These are phyloP conservation scores for Boletus patriciae DNA, from an alignment of 768 basidiomycete genomes.

Conservation along the genomic window DNA sequence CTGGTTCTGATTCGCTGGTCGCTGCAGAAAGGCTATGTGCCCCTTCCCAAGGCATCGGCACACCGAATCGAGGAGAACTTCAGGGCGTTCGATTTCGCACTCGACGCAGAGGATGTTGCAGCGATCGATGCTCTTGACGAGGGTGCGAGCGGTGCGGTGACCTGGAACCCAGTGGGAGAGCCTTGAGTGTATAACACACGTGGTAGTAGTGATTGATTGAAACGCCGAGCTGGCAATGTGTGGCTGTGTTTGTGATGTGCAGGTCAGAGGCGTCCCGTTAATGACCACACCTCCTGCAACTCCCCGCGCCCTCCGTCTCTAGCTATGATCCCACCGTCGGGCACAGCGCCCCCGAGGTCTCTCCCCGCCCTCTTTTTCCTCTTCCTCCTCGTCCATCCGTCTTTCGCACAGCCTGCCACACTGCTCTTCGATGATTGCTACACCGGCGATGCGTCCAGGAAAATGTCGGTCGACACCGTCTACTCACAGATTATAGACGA, in stretches of 20 bases:
- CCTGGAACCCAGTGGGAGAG: conserved; percentile 77
- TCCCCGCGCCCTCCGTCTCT: conserved; percentile 13
- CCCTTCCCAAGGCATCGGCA: conserved; percentile 76
- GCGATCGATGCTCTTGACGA: conserved; percentile 65
- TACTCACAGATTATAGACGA: conserved; percentile 67
- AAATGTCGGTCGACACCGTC: conserved; percentile 65
- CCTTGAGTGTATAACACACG: too few relatives aligned
- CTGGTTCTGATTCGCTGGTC: conserved; percentile 56
- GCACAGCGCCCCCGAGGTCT: background rate
- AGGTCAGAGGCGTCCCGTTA: conserved; percentile 7
- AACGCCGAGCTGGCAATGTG: conserved; percentile 4
- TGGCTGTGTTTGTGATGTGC: conserved; percentile 24
- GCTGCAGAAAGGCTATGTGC: conserved; percentile 54
- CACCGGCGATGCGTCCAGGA: conserved; percentile 49
- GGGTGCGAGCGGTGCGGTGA: conserved; percentile 67
- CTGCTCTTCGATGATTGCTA: conserved; percentile 73
- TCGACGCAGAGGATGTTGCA: conserved; percentile 61
- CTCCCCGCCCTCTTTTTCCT: conserved; percentile 11
- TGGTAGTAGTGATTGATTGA: too few relatives aligned
- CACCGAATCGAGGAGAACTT: conserved; percentile 71
- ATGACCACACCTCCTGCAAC: conserved; percentile 19
- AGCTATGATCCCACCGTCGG: conserved; percentile 28
- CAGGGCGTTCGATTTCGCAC: conserved; percentile 69
- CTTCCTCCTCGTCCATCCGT: conserved; percentile 26
- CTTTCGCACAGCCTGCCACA: conserved; percentile 56